Conservation (phyloP, 73 alveolate species). For the Uronychia setigera region DNA sequence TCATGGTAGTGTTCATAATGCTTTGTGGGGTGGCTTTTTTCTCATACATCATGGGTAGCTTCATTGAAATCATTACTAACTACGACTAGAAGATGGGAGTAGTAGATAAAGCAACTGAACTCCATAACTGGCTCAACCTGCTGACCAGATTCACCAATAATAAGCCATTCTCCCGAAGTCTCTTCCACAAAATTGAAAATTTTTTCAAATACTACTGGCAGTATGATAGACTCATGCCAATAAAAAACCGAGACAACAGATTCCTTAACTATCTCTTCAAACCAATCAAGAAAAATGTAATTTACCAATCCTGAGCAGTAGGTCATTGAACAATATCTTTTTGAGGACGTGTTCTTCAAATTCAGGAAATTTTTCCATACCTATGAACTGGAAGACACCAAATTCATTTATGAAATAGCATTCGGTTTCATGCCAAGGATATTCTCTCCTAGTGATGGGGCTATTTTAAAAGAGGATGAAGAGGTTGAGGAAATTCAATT, state of each 20-base stretch:
- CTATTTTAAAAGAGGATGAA: constrained; percentile 20
- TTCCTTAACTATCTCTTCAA: constrained; percentile 76
- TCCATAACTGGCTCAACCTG: constrained; percentile 81
- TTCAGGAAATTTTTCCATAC: constrained; percentile 57
- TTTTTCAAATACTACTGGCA: constrained; percentile 85
- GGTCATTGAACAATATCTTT: constrained; percentile 56
- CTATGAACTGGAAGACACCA: constrained; percentile 40
- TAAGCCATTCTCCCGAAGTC: constrained; percentile 66
- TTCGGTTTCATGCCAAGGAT: constrained; percentile 65
- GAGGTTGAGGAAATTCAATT: constrained; percentile 34
- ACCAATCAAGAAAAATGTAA: constrained; percentile 59
- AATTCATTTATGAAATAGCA: constrained; percentile 62
- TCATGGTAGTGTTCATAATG: constrained; percentile 87
- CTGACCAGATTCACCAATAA: constrained; percentile 60
- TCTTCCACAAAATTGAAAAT: constrained; percentile 71
- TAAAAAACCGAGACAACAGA: constrained; percentile 74
- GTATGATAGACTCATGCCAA: constrained; percentile 76
- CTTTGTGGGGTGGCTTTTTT: constrained; percentile 92
- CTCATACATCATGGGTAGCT: constrained; percentile 90
- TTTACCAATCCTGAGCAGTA: constrained; percentile 36
- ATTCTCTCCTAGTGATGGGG: constrained; percentile 39
- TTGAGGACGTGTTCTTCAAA: constrained; percentile 58
- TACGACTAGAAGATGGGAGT: constrained; percentile 90
- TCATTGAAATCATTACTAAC: constrained; percentile 83
- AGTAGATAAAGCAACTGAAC: constrained; percentile 83